Conservation (phyloP, 2,329 filamentous ascomycete genomes). For the Aspergillus brasiliensis region DNA sequence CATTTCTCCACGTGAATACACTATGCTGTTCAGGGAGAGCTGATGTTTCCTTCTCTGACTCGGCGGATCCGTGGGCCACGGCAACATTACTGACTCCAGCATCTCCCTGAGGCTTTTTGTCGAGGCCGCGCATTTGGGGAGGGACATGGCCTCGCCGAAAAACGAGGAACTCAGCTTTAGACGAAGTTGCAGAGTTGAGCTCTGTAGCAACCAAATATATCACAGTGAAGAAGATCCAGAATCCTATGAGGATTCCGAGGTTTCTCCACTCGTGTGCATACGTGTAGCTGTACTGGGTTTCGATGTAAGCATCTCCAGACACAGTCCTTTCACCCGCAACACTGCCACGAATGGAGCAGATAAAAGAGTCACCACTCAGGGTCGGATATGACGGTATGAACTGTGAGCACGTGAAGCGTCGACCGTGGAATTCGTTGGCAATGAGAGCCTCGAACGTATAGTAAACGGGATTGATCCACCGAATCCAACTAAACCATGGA, state of each 20-base stretch:
- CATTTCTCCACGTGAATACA: conserved; percentile 56
- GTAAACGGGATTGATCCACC: conserved; percentile 65
- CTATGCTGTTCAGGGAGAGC: conserved; percentile 39
- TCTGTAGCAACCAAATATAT: conserved; percentile 67
- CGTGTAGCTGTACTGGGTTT: conserved; percentile 58
- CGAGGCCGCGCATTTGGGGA: conserved; percentile 29
- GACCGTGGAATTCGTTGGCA: conserved; percentile 61
- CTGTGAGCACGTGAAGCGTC: conserved; percentile 58
- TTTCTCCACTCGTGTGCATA: conserved; percentile 67
- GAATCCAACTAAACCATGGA: conserved; percentile 68
- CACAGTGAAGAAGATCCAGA: conserved; percentile 64
- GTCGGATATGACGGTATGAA: conserved; percentile 50
- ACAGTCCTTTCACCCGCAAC: conserved; percentile 57
- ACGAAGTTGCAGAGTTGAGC: conserved; percentile 63
- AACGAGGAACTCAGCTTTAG: conserved; percentile 69
- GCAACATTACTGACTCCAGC: conserved; percentile 18
- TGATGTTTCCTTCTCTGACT: conserved; percentile 20
- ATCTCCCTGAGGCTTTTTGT: conserved; percentile 24
- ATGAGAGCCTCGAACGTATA: conserved; percentile 67
- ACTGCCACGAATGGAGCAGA: conserved; percentile 59
- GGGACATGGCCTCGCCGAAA: conserved; percentile 62
- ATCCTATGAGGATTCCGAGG: conserved; percentile 67
- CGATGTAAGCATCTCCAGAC: conserved; percentile 64
- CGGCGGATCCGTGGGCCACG: conserved; percentile 13
- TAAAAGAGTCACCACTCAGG: conserved; percentile 50